phyloP scores from a whole-genome alignment of 768 basidiomycete species.

The Termitomyces sp. region DNA sequence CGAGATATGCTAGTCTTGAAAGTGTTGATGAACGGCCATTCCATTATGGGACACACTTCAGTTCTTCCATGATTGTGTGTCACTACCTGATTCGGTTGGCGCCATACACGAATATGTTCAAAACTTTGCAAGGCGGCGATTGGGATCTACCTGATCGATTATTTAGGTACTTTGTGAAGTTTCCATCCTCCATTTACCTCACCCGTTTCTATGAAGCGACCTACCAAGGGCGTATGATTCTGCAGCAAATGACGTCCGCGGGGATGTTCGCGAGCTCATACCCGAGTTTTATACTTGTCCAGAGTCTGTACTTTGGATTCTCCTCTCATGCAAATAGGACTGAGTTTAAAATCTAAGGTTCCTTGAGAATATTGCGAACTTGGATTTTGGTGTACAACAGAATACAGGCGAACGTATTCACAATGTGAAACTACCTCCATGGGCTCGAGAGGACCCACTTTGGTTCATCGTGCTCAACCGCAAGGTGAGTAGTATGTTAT shows the following conservation, averaged over 20 bases:
- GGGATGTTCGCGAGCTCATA: conserved; percentile 91
- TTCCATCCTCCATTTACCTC: background rate
- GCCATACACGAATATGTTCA: conserved; percentile 94
- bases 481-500: conserved; percentile 33
- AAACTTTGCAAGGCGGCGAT: conserved; percentile 88
- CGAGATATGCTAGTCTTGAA: conserved; percentile 68
- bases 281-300: conserved; percentile 86
- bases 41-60: conserved; percentile 93
- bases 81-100: conserved; percentile 88
- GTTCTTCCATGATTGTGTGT: conserved; percentile 95
- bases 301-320: conserved; percentile 43
- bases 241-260: conserved; percentile 79
- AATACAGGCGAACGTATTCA: conserved; percentile 77
- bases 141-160: conserved; percentile 91
- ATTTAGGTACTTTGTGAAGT: conserved; percentile 49
- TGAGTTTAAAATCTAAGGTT: conserved; percentile 46
- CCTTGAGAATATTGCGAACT: conserved; percentile 70
- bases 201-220: conserved; percentile 40
- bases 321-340: background rate
- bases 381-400: conserved; percentile 76
- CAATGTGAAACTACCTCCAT: conserved; percentile 83
- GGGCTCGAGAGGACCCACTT: conserved; percentile 82
- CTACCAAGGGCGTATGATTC: conserved; percentile 79
- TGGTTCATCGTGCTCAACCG: conserved; percentile 80
- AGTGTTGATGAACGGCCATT: conserved; percentile 86